Evolutionary conservation across 768 basidiomycete genomes (phyloP), one percentile per base, ranked within the genome.

Genomic region (Mycena rebaudengoi): DNA sequence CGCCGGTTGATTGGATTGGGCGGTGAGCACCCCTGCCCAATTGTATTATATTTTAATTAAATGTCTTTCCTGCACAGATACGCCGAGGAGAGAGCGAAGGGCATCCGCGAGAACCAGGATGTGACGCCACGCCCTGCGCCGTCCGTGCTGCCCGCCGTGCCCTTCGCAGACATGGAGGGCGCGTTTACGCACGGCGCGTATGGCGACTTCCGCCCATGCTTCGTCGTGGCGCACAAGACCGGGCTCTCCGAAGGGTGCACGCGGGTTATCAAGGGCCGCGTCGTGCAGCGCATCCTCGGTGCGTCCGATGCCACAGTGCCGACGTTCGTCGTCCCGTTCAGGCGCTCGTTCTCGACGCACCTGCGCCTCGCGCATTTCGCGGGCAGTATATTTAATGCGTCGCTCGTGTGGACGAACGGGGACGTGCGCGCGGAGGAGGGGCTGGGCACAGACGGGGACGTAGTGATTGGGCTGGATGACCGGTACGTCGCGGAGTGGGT

Each of bases 1-100:
- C 71, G n/a, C n/a, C n/a, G n/a, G n/a, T n/a, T n/a, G n/a, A 20
- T 68, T 80, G 8, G 77, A 82, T 49, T 83, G 81, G 82, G 75
- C 78, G 49, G 65, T 71, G 7, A 73, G 80, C 78, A 80, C 35
- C 18, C n/a, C 5, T 23, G 25, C 2, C 29, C n/a, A n/a, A n/a
- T n/a, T n/a, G n/a, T 44, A 23, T 37, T 37, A 44, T 18, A 7
- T 51, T 37, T 8, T 14, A 30, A 26, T 12, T 49, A 39, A 29
- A 23, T 11, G 33, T 78, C 10, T 32, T n/a, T n/a, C n/a, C n/a
- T 13, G 3, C 14, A 2, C 16, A 62, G 80, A 55, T 76, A 75
- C 55, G 70, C 72, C 26, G 73, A 75, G 26, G 40, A 59, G 20
- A 62, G 51, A 18, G 70, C 71, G 1, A 64, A 72, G 4, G 67